Conservation (phyloP, 495 filamentous ascomycete species). For the Penicillium coprophilum region DNA sequence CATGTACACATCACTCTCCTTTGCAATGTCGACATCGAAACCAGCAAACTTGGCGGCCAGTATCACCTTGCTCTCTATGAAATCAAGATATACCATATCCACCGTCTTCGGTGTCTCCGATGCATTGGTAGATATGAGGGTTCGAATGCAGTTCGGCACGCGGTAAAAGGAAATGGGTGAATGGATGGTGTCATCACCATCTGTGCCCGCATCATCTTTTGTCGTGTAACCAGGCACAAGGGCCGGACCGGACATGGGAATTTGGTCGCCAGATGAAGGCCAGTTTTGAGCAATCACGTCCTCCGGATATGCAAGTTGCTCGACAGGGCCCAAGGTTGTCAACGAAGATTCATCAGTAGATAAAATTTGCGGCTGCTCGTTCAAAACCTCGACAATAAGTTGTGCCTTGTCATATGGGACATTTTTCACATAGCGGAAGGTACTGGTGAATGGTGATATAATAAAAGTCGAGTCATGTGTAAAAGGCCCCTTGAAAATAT, state of each 20-base stretch:
- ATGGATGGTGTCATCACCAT: slow-evolving; percentile 92
- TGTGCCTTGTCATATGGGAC: slow-evolving; percentile 74
- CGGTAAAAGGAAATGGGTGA: slow-evolving; percentile 67
- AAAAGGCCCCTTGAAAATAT: slow-evolving; percentile 89
- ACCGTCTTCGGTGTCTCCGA: slow-evolving; percentile 59
- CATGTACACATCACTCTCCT: slow-evolving; percentile 62
- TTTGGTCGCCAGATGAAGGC: slow-evolving; percentile 17
- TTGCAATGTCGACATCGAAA: slow-evolving; percentile 54
- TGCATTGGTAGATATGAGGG: slow-evolving; percentile 54
- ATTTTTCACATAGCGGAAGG: slow-evolving; percentile 73
- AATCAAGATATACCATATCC: slow-evolving; percentile 88
- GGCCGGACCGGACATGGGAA: slow-evolving; percentile 22
- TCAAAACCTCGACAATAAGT: slow-evolving; percentile 69
- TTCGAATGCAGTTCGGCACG: slow-evolving; percentile 80
- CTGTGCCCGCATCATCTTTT: slow-evolving; percentile 74
- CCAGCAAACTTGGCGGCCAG: slow-evolving; percentile 69
- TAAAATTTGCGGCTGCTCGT: slow-evolving; percentile 64
- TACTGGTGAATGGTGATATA: slow-evolving; percentile 84
- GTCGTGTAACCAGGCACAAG: slow-evolving; percentile 85
- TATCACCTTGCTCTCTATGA: slow-evolving; percentile 77
- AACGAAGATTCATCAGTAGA: slow-evolving; percentile 12
- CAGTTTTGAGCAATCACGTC: slow-evolving; percentile 10
- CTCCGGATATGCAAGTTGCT: slow-evolving; percentile 31
- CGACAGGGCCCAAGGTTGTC: slow-evolving; percentile 37
- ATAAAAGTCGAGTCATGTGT: slow-evolving; percentile 82